Evolutionary conservation across 495 filamentous ascomycete genomes (phyloP), one percentile per base, ranked within the genome.

Genomic region (Penicillium turbatum): DNA sequence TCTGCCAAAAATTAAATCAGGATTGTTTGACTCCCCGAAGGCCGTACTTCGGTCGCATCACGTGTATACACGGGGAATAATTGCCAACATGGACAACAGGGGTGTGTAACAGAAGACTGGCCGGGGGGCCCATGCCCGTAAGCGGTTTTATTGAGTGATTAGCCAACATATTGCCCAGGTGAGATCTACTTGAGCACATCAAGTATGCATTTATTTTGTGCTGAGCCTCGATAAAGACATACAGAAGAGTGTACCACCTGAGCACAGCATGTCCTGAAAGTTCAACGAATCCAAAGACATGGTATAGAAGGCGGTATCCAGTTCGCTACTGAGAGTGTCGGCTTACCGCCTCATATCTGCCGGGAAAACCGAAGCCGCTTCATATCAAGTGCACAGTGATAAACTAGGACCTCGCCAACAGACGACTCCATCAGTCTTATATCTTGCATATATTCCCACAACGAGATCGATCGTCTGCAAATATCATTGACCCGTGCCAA

Each of bases 61-160:
- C 59, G 51, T 61, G 59, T n/a, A 40, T 12, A 8, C 5, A 36
- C 34, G 45, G 45, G 36, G 46, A 49, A 37, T 39, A 49, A 38
- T 26, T 21, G 6, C 19, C 19, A 31, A 15, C 26, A 41, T 27
- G n/a, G 34, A 36, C 7, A 29, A 4, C 21, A 13, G 38, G 17
- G 21, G n/a, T n/a, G n/a, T n/a, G n/a, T n/a, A n/a, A n/a, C n/a
- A 24, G 21, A 24, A 24, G 21, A 24, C 21, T 24, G 21, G 21
- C 21, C 21, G 21, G 2, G 21, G 21, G 21, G 21, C 21, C 21
- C 2, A 24, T 24, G 21, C 2, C 21, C 21, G 4, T 24, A n/a
- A n/a, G n/a, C n/a, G n/a, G n/a, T n/a, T n/a, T n/a, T n/a, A n/a
- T n/a, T n/a, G n/a, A n/a, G n/a, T n/a, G n/a, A n/a, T n/a, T n/a